These are phyloP conservation scores for Asterochloris sp. DNA, from an alignment of 139 green algal species.

Conservation along the genomic window DNA sequence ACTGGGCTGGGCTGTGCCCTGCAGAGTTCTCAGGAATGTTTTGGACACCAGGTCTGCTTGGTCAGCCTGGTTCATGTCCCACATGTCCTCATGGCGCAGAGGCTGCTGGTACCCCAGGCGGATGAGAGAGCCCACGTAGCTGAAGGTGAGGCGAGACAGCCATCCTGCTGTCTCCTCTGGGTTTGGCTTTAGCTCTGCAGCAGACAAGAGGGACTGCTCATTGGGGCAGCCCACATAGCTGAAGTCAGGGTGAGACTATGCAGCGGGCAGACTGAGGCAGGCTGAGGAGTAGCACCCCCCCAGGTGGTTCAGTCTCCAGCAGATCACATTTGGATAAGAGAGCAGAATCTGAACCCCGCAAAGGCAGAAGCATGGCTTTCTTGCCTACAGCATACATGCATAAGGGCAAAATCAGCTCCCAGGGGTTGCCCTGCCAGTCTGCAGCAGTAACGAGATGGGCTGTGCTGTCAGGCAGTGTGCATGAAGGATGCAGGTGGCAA, in stretches of 20 bases:
- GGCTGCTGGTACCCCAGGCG: constrained; percentile 52
- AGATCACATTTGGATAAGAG: neutral
- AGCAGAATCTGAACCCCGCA: too few relatives aligned
- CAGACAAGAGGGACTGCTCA: neutral
- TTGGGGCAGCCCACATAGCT: neutral
- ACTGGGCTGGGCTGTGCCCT: constrained; percentile 28
- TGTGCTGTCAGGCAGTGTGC: too few relatives aligned
- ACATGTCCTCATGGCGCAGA: constrained; percentile 77
- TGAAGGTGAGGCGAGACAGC: constrained; percentile 59
- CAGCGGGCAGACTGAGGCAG: neutral
- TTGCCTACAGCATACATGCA: too few relatives aligned
- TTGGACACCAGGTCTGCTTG: constrained; percentile 37
- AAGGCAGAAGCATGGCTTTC: too few relatives aligned
- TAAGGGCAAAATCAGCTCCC: too few relatives aligned
- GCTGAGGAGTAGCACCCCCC: neutral
- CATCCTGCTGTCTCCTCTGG: constrained; percentile 64
- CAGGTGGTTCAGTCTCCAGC: neutral
- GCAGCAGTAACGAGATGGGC: too few relatives aligned
- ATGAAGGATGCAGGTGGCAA: too few relatives aligned
- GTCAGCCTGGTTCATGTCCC: constrained; percentile 61
- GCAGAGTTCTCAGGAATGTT: constrained; percentile 45
- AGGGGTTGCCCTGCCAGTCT: too few relatives aligned
- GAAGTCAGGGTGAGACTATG: neutral
- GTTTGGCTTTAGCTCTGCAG: constrained; percentile 23
- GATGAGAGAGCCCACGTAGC: constrained; percentile 61